Percentiles rank a stretch among this genome's conserved stretches.
These are phyloP conservation scores for Cicer yamashitae DNA, from an alignment of 306 rosid species.

Conservation along the genomic window DNA sequence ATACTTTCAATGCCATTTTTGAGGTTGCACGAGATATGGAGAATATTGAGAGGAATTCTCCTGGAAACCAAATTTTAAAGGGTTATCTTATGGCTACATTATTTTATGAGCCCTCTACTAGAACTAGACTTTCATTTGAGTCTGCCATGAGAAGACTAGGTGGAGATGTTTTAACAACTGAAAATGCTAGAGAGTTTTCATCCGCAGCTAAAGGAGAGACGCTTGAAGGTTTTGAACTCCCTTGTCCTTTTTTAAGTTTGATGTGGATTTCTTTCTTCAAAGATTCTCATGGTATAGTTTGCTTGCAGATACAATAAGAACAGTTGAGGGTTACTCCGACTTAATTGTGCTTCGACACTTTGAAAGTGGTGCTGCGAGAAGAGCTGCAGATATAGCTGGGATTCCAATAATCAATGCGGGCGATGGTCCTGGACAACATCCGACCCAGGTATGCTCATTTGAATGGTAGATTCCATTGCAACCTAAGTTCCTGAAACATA, in stretches of 20 bases:
- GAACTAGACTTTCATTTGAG: constrained; percentile 92
- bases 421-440: constrained; percentile 98
- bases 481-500: not conserved
- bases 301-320: constrained; percentile 81
- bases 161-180: constrained; percentile 91
- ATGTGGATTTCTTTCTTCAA: not conserved
- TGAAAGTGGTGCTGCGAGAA: constrained; percentile 94
- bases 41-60: constrained; percentile 71
- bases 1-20: constrained; percentile 69
- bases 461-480: constrained; percentile 1
- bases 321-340: constrained; percentile 88
- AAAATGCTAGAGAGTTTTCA: constrained; percentile 91
- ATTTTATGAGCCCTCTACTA: constrained; percentile 91
- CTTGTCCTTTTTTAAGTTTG: constrained; percentile 22
- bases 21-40: constrained; percentile 84
- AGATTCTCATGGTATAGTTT: constrained; percentile 33
- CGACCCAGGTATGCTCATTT: constrained; percentile 68
- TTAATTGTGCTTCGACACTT: constrained; percentile 91
- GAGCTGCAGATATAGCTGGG: constrained; percentile 78
- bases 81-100: constrained; percentile 95
- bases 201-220: constrained; percentile 97
- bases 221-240: constrained; percentile 70
- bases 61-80: constrained; percentile 76
- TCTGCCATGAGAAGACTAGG: constrained; percentile 97
- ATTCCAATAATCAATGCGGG: constrained; percentile 95